Conservation (phyloP, 2,329 filamentous ascomycete genomes). For the Aspergillus sp. region DNA sequence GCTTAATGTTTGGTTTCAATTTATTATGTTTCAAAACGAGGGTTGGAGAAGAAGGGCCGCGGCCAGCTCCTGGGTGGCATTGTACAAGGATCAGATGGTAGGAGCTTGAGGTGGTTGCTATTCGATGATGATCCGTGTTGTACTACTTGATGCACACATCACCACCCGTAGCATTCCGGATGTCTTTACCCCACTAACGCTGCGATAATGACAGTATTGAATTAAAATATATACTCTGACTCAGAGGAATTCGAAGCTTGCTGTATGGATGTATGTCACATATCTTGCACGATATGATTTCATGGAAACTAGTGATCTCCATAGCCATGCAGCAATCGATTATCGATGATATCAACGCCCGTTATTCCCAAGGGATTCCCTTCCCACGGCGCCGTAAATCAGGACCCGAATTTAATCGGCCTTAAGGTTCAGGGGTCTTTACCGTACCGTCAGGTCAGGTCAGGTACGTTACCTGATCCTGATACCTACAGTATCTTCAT, state of each 20-base stretch:
- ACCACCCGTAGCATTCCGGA: no score
- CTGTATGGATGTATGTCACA: no score
- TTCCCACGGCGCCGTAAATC: neutral
- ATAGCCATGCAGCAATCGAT: neutral
- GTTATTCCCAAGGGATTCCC: neutral
- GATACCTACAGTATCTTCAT: neutral
- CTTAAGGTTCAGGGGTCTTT: neutral
- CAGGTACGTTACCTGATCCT: neutral
- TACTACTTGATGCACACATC: no score
- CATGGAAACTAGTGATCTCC: neutral
- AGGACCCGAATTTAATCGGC: neutral
- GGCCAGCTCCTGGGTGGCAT: no score
- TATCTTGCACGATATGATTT: neutral
- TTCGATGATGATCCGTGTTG: no score
- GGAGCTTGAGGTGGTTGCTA: no score
- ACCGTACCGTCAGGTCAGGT: neutral
- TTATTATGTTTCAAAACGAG: neutral
- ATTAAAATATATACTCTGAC: no score
- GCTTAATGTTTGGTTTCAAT: neutral
- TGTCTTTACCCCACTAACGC: no score
- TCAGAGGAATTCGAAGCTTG: no score
- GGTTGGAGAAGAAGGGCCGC: no score
- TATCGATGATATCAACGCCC: neutral
- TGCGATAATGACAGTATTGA: no score
- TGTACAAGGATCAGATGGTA: no score